Conservation (phyloP, 805 yeast species). For the Candida verbasci region DNA sequence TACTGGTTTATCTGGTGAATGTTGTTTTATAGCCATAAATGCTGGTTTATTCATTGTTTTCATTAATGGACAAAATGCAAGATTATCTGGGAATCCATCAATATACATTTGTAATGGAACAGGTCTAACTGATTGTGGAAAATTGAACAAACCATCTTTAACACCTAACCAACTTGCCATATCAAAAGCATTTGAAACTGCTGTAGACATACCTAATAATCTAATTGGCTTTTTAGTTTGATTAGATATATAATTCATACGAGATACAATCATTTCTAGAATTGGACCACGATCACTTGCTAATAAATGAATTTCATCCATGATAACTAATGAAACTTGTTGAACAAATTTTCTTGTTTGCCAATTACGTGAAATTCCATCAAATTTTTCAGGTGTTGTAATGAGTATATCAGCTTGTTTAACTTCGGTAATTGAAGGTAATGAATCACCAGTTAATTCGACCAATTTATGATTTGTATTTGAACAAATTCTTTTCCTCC, state of each 20-base stretch:
- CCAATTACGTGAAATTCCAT: conserved; percentile 86
- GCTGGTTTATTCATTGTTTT: conserved; percentile 88
- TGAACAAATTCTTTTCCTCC: conserved; percentile 54
- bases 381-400: conserved; percentile 84
- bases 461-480: conserved; percentile 51
- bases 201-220: conserved; percentile 76
- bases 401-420: conserved; percentile 69
- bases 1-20: conserved; percentile 81
- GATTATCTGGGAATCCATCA: conserved; percentile 79
- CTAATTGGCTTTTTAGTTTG: conserved; percentile 59
- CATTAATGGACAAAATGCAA: conserved; percentile 81
- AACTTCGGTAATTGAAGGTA: conserved; percentile 66
- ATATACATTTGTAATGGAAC: conserved; percentile 84
- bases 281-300: conserved; percentile 88
- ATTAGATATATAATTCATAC: conserved; percentile 69
- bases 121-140: conserved; percentile 79
- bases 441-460: conserved; percentile 79
- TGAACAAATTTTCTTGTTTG: conserved; percentile 73
- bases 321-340: conserved; percentile 67
- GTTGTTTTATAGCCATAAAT: conserved; percentile 86
- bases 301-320: conserved; percentile 82
- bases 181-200: conserved; percentile 80
- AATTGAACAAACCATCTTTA: conserved; percentile 68
- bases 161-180: conserved; percentile 85
- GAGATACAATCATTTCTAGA: conserved; percentile 83